Conservation (phyloP, 768 basidiomycete species). For the Psilocybe subaeruginosa region DNA sequence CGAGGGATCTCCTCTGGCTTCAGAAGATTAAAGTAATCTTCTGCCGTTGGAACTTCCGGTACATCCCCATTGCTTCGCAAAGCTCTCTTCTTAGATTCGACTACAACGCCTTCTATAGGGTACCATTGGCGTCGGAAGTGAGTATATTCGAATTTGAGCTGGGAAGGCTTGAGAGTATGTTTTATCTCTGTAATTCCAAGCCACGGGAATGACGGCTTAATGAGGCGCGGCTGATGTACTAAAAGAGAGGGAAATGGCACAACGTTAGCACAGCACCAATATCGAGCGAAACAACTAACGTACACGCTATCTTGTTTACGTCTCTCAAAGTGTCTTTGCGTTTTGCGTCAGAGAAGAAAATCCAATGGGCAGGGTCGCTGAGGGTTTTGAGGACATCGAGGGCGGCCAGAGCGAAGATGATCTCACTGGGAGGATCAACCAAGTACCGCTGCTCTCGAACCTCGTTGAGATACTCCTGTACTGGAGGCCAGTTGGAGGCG, state of each 20-base stretch:
- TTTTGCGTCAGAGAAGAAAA: slow-evolving; percentile 59
- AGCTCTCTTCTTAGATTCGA: slow-evolving; percentile 21
- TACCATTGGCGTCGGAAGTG: slow-evolving; percentile 24
- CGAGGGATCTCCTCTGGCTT: slow-evolving; percentile 8
- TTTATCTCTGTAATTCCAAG: slow-evolving; percentile 32
- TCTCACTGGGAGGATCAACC: slow-evolving; percentile 40
- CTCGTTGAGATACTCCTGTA: slow-evolving; percentile 48
- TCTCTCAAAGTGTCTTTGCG: slow-evolving; percentile 46
- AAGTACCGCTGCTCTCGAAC: slow-evolving; percentile 42
- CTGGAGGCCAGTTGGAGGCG: slow-evolving; percentile 50
- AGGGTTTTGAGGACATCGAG: slow-evolving; percentile 60
- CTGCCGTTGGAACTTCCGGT: slow-evolving; percentile 18
- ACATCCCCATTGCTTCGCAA: slow-evolving; percentile 24
- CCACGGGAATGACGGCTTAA: slow-evolving; percentile 45
- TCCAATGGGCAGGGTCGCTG: slow-evolving; percentile 59
- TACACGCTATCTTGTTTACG: slow-evolving; percentile 58
- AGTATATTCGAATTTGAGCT: slow-evolving; percentile 26
- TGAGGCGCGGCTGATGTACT: slow-evolving; percentile 43
- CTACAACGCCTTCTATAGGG: slow-evolving; percentile 17
- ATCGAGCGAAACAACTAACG: slow-evolving; percentile 22
- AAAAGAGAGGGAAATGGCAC: slow-evolving; percentile 2
- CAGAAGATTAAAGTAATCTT: slow-evolving; percentile 22
- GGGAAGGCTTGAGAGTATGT: background rate
- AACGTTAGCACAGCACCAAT: background rate
- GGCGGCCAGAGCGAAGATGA: slow-evolving; percentile 60